Conservation (phyloP, 2,329 filamentous ascomycete genomes). For the Septoria linicola region DNA sequence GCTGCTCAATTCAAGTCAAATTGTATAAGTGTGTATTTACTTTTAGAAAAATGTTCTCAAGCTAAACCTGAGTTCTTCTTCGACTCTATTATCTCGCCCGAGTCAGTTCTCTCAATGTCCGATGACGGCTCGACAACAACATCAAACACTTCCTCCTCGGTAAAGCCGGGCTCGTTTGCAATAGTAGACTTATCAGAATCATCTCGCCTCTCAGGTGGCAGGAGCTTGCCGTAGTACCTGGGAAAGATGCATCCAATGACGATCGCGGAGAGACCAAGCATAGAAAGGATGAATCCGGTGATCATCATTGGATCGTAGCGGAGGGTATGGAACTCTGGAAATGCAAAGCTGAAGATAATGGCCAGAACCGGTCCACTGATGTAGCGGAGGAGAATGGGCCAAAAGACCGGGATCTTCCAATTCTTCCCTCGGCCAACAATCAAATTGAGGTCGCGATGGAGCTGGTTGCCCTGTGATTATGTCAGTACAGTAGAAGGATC, state of each 20-base stretch:
- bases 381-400: slow-evolving; percentile 53
- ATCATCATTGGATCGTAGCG: slow-evolving; percentile 54
- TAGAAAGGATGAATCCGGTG: slow-evolving; percentile 50
- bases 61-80: not conserved
- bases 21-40: no score
- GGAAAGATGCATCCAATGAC: slow-evolving; percentile 48
- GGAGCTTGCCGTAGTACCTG: slow-evolving; percentile 55
- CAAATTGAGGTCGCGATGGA: slow-evolving; percentile 55
- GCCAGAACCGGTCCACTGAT: slow-evolving; percentile 51
- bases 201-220: slow-evolving; percentile 48
- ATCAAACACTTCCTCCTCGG: slow-evolving; percentile 7
- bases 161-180: slow-evolving; percentile 6
- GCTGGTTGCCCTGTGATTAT: slow-evolving; percentile 48
- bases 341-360: slow-evolving; percentile 55
- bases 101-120: slow-evolving; percentile 5
- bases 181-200: slow-evolving; percentile 42
- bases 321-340: slow-evolving; percentile 50
- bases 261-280: slow-evolving; percentile 51
- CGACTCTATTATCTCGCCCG: not conserved
- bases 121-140: slow-evolving; percentile 9
- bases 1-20: no score
- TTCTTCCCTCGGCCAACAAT: slow-evolving; percentile 56
- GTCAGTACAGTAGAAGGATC: not conserved
- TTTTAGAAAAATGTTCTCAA: no score
- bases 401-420: slow-evolving; percentile 56